Evolutionary conservation across 768 basidiomycete genomes (phyloP), one percentile per base, ranked within the genome.

Genomic region (Pholiota conissans): DNA sequence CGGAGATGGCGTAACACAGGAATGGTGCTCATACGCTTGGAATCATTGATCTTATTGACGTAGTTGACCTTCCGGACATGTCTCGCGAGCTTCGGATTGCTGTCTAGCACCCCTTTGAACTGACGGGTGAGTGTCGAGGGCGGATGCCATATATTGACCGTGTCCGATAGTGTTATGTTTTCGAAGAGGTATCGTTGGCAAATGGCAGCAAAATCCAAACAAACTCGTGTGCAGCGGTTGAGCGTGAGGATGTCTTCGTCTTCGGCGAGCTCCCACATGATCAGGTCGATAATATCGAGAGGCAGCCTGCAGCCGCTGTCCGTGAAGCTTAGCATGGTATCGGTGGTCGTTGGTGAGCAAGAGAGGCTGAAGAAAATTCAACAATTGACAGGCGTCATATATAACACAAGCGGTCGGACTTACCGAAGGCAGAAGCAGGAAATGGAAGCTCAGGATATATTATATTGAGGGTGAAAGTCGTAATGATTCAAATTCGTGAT

Each of bases 131-230:
- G 24, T 10, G 56, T 46, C 11, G 49, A 56, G 29, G 26, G 22
- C 27, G 48, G 30, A 16, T 49, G 5, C 48, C 27, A 32, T 34
- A 32, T 24, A 5, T 30, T 39, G 18, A 24, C n/a, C 16, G 57
- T 29, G 28, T 62, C 55, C 10, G 55, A 56, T 13, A 65, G 57
- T 9, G 30, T 40, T 9, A 65, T 54, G 5, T 24, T 37, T n/a
- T 35, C 27, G 45, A 65, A 65, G 22, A 65, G 47, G 47, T 62
- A 57, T 53, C 55, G 58, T 29, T 57, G 54, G 42, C 61, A 61
- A 10, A 62, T 50, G 3, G 26, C 26, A 9, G 27, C 29, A 32
- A 65, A 57, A 28, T 48, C 49, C 22, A 24, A 48, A 49, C 59
- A 62, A 3, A 52, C 57, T 0, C 58, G 53, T 16, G 61, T 53